A percentile compares a stretch with the other conserved stretches of the same genome.
These are phyloP conservation scores for Boletus bicolor DNA, from an alignment of 768 basidiomycete genomes.

Conservation along the genomic window DNA sequence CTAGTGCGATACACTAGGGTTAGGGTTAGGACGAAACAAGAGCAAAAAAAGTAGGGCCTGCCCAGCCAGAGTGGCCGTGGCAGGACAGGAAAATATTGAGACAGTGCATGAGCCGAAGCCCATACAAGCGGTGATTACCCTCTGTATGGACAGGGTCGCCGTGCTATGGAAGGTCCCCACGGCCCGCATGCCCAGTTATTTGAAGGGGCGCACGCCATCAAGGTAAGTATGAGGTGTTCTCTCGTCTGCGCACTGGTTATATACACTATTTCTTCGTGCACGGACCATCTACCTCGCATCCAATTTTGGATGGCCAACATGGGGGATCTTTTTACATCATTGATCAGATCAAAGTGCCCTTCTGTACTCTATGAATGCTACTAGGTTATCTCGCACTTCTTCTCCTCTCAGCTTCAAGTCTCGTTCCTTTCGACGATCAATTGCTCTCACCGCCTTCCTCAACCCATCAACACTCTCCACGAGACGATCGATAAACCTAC, in stretches of 20 bases:
- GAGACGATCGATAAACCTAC: slow-evolving; percentile 53
- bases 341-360: slow-evolving; percentile 43
- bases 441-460: slow-evolving; percentile 57
- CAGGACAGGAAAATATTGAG: slow-evolving; percentile 76
- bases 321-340: neutral
- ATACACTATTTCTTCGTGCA: slow-evolving; percentile 27
- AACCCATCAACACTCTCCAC: slow-evolving; percentile 58
- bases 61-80: slow-evolving; percentile 54
- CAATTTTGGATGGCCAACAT: neutral
- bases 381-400: slow-evolving; percentile 71
- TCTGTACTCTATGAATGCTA: slow-evolving; percentile 74
- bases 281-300: slow-evolving; percentile 23
- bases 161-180: slow-evolving; percentile 53
- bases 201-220: no score
- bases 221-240: no score
- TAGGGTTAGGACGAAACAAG: slow-evolving; percentile 41
- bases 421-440: slow-evolving; percentile 63
- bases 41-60: slow-evolving; percentile 42
- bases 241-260: slow-evolving; percentile 16
- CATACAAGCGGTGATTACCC: slow-evolving; percentile 58
- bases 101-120: slow-evolving; percentile 73
- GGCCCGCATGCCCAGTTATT: no score
- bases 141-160: slow-evolving; percentile 69
- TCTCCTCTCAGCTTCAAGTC: slow-evolving; percentile 70
- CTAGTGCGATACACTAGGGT: slow-evolving; percentile 27